These are phyloP conservation scores for Phylloporus sp. DNA, from an alignment of 768 basidiomycete genomes.

Conservation along the genomic window DNA sequence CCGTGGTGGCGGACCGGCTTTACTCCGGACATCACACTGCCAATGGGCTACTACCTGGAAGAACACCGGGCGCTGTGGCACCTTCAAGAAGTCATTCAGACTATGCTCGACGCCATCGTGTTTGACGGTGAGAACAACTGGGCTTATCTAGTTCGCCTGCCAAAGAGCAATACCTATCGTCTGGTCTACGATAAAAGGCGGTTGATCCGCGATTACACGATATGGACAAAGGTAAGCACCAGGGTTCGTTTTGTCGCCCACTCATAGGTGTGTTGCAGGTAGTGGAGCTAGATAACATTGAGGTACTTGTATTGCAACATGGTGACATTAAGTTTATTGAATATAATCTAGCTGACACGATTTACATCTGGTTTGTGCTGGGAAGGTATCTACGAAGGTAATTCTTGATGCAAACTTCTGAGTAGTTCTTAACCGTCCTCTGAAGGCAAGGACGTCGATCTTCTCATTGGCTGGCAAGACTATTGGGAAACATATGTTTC, in stretches of 20 bases:
- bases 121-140: constrained; percentile 32
- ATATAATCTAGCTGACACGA: constrained; percentile 23
- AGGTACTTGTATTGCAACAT: constrained; percentile 11
- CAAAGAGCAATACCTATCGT: constrained; percentile 24
- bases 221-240: constrained; percentile 30
- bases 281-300: constrained; percentile 30
- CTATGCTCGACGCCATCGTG: constrained; percentile 30
- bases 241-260: neutral
- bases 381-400: constrained; percentile 31
- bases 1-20: constrained; percentile 23
- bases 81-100: constrained; percentile 30
- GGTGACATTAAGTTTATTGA: neutral
- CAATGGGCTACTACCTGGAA: neutral
- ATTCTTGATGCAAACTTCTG: neutral
- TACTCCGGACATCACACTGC: neutral
- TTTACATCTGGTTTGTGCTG: constrained; percentile 17
- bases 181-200: constrained; percentile 26
- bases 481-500: constrained; percentile 22
- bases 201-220: constrained; percentile 15
- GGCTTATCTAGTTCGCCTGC: constrained; percentile 30
- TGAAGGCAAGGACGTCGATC: constrained; percentile 27
- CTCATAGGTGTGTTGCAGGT: constrained; percentile 19
- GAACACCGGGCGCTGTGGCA: constrained; percentile 23
- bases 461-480: constrained; percentile 27
- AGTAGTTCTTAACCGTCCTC: neutral